These are phyloP conservation scores for Aspergillus transmontanensis DNA, from an alignment of 2,329 filamentous ascomycete species.

Conservation along the genomic window DNA sequence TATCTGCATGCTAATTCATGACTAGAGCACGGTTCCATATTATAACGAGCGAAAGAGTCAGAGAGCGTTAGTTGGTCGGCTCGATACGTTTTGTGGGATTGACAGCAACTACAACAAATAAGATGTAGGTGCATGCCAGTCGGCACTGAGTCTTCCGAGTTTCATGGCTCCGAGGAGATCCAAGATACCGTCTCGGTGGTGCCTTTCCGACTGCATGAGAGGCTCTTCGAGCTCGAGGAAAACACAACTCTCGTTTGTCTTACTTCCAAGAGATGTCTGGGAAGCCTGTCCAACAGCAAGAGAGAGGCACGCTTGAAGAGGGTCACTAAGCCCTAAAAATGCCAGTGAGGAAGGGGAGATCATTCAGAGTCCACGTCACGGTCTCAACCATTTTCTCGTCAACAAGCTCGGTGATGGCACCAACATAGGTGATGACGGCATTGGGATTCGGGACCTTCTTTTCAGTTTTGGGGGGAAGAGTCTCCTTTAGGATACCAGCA, in stretches of 20 bases:
- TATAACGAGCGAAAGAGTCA: neutral
- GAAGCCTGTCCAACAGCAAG: neutral
- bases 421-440: constrained; percentile 76
- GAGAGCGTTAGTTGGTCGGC: neutral
- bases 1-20: neutral
- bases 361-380: constrained; percentile 75
- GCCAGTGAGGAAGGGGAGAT: constrained; percentile 79
- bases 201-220: neutral
- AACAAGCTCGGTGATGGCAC: constrained; percentile 89
- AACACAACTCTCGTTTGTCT: too few species aligned
- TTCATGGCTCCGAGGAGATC: neutral
- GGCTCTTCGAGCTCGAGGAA: neutral
- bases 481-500: constrained; percentile 73
- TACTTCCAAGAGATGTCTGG: neutral
- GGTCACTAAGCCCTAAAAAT: constrained; percentile 47
- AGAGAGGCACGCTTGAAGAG: constrained; percentile 70
- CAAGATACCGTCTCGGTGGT: neutral
- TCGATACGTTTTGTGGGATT: neutral
- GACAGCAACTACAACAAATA: neutral
- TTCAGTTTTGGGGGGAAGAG: constrained; percentile 64
- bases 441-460: constrained; percentile 68
- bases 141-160: neutral
- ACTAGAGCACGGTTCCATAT: neutral
- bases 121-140: neutral
- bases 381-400: constrained; percentile 89